These are phyloP conservation scores for Apophysomyces ossiformis DNA, from an alignment of 371 early-diverging fungal genomes.

Conservation along the genomic window DNA sequence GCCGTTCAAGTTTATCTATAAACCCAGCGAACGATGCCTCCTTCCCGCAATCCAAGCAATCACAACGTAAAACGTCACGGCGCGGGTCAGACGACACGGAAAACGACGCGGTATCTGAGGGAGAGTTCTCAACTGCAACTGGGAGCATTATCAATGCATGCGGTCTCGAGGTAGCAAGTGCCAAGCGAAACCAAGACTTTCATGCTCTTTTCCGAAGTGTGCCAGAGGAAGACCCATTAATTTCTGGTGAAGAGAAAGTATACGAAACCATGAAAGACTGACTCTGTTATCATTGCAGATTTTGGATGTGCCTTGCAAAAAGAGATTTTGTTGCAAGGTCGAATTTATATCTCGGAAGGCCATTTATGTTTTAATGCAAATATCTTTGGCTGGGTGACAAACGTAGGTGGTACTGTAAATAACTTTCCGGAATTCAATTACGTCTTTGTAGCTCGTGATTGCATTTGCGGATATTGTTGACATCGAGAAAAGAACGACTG, in stretches of 20 bases:
- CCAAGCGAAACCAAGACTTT: slow-evolving; percentile 63
- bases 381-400: slow-evolving; percentile 96
- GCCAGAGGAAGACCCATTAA: slow-evolving; percentile 67
- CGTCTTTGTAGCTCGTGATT: slow-evolving; percentile 73
- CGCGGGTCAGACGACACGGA: slow-evolving; percentile 17
- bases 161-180: slow-evolving; percentile 44
- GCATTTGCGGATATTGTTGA: slow-evolving; percentile 81
- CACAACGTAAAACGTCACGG: neutral
- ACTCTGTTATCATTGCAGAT: slow-evolving; percentile 49
- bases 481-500: slow-evolving; percentile 82
- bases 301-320: slow-evolving; percentile 92
- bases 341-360: slow-evolving; percentile 86
- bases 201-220: slow-evolving; percentile 69
- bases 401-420: slow-evolving; percentile 47
- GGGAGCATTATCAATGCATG: slow-evolving; percentile 29
- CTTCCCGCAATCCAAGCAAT: slow-evolving; percentile 7
- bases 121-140: slow-evolving; percentile 16
- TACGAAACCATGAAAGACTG: neutral
- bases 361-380: slow-evolving; percentile 93
- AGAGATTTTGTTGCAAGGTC: slow-evolving; percentile 92
- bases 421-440: neutral
- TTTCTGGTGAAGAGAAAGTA: slow-evolving; percentile 55
- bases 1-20: slow-evolving; percentile 26
- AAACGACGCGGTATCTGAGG: slow-evolving; percentile 12
- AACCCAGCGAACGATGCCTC: slow-evolving; percentile 10